Conservation (phyloP, 179 eudicot genomes). For the Actinidia arguta region DNA sequence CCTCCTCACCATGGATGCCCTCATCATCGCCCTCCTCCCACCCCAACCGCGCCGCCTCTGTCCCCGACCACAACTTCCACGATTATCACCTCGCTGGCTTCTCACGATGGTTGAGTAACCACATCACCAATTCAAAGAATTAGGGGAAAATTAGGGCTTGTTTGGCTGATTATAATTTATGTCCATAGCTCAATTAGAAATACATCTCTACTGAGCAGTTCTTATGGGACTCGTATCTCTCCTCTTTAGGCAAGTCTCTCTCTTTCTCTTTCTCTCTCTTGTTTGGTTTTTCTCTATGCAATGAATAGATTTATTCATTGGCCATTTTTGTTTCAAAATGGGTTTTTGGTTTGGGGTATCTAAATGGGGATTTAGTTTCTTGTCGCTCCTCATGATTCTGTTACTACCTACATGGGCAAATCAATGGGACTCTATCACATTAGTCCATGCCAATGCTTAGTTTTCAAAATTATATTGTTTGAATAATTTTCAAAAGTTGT, state of each 20-base stretch:
- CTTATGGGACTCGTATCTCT: conserved; percentile 74
- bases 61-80: conserved; percentile 55
- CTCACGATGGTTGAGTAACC: conserved; percentile 73
- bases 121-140: conserved; percentile 50
- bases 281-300: background rate
- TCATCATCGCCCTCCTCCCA: conserved; percentile 66
- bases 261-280: background rate
- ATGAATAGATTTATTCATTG: background rate
- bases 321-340: too few species aligned
- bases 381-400: too few species aligned
- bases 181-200: conserved; percentile 60
- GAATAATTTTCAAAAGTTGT: too few species aligned
- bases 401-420: too few species aligned
- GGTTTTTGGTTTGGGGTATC: too few species aligned
- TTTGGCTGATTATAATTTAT: conserved; percentile 54
- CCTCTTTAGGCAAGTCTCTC: conserved; percentile 82
- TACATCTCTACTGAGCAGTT: conserved; percentile 58
- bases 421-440: too few species aligned
- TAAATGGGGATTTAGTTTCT: too few species aligned
- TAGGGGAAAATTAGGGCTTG: conserved; percentile 84
- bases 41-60: conserved; percentile 58
- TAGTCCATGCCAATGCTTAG: too few species aligned
- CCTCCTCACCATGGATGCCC: conserved; percentile 77
- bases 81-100: conserved; percentile 84
- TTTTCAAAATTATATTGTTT: too few species aligned